phyloP scores from a whole-genome alignment of 2,329 filamentous ascomycete species.

The Cyphellophora europaea region DNA sequence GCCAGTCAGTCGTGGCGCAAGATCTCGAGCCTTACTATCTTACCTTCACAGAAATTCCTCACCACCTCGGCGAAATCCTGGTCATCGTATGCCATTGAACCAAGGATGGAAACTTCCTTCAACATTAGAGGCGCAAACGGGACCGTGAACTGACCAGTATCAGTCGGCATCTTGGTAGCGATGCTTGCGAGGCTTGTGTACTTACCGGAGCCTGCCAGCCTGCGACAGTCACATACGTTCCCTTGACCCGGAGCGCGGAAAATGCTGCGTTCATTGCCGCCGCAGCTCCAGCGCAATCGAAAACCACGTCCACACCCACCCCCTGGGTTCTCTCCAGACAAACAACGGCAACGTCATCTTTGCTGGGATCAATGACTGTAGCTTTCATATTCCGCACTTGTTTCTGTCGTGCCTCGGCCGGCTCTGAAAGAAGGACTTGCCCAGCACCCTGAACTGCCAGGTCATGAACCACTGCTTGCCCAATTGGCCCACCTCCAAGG shows the following conservation, averaged over 20 bases:
- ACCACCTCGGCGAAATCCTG: slow-evolving; percentile 23
- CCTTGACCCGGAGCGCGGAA: slow-evolving; percentile 20
- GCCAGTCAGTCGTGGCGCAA: neutral
- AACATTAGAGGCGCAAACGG: slow-evolving; percentile 20
- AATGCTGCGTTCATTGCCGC: slow-evolving; percentile 21
- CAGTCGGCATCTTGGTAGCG: slow-evolving; percentile 1
- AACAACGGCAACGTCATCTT: slow-evolving; percentile 15
- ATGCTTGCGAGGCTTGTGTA: neutral
- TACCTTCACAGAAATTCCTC: slow-evolving; percentile 21
- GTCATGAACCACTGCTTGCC: neutral
- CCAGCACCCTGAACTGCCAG: slow-evolving; percentile 2
- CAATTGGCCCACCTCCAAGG: slow-evolving; percentile 7
- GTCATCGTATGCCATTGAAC: slow-evolving; percentile 23
- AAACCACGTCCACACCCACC: slow-evolving; percentile 22
- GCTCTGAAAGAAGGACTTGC: slow-evolving; percentile 4
- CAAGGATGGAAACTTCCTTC: slow-evolving; percentile 22
- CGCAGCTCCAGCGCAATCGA: slow-evolving; percentile 24
- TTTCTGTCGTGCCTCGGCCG: slow-evolving; percentile 1
- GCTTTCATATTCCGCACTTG: slow-evolving; percentile 1
- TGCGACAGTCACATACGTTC: slow-evolving; percentile 24
- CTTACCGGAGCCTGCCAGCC: slow-evolving; percentile 22
- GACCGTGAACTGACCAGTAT: slow-evolving; percentile 15
- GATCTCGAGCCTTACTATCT: slow-evolving; percentile 2
- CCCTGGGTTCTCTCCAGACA: slow-evolving; percentile 20
- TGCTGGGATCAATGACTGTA: slow-evolving; percentile 1